Conservation (phyloP, 768 basidiomycete species). For the Serendipita vermifera region DNA sequence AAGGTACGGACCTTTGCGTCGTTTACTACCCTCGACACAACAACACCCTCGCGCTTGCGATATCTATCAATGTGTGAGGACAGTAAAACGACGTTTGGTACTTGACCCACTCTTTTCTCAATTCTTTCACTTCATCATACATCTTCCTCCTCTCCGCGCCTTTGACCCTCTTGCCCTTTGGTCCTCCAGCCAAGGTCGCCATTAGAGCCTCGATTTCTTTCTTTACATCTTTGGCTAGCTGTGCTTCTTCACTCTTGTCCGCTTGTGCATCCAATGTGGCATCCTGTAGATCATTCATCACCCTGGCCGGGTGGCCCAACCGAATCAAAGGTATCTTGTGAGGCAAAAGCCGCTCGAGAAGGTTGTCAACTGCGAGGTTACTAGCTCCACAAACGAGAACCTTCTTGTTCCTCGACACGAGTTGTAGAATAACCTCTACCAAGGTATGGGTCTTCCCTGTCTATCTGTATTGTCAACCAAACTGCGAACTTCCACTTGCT, state of each 20-base stretch:
- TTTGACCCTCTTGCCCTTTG: slow-evolving; percentile 49
- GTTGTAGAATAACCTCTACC: slow-evolving; percentile 83
- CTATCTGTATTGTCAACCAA: slow-evolving; percentile 28
- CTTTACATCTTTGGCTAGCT: slow-evolving; percentile 79
- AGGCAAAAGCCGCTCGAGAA: slow-evolving; percentile 59
- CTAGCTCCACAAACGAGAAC: slow-evolving; percentile 87
- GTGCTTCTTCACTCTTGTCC: slow-evolving; percentile 61
- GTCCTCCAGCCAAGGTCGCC: slow-evolving; percentile 43
- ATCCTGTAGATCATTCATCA: slow-evolving; percentile 43
- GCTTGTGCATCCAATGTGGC: slow-evolving; percentile 61
- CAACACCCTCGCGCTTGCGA: slow-evolving; percentile 73
- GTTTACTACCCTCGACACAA: slow-evolving; percentile 66
- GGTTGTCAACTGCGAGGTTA: slow-evolving; percentile 92
- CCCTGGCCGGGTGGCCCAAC: slow-evolving; percentile 91
- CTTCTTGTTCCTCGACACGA: slow-evolving; percentile 30
- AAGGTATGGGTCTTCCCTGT: slow-evolving; percentile 96
- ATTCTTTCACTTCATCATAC: slow-evolving; percentile 75
- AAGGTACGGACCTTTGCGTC: slow-evolving; percentile 49
- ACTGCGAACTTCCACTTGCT: neutral
- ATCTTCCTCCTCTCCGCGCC: slow-evolving; percentile 58
- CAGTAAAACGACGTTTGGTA: slow-evolving; percentile 7
- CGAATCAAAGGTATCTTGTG: slow-evolving; percentile 44
- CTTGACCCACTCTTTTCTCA: slow-evolving; percentile 72
- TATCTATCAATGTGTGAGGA: slow-evolving; percentile 41
- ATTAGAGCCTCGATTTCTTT: slow-evolving; percentile 65